Base-by-base conservation (phyloP, 345 rosid species). In the Corymbia maculata region DNA sequence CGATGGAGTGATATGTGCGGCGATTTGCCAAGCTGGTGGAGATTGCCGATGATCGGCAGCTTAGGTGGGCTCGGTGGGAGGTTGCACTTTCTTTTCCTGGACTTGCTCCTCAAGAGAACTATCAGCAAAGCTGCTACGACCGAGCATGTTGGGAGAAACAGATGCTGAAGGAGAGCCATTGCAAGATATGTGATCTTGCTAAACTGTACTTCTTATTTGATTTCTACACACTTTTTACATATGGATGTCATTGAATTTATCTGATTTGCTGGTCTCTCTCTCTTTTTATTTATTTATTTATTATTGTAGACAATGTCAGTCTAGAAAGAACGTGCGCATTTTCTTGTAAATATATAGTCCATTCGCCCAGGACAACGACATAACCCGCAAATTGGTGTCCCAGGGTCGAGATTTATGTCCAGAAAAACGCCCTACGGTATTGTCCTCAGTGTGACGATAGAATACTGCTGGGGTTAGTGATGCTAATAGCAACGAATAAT, bases 31-130 rank as follows among this genome's bases (percentile, higher is more conserved):
- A 93, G 93, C 89, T 91, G 94, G 89, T 92, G 94, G 75, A 93
- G 92, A 89, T 94, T 94, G 30, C 96, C 95, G 6, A 94, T 70
- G 87, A 93, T 36, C 9, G 95, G 95, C 11, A 94, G 89, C 89
- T 90, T 89, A 2, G 86, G 75, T 36, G 95, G 96, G 75, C 94
- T 87, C 44, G 95, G 93, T 4, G 94, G 94, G 45, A 92, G 95
- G 85, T 91, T 93, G 45, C 85, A 90, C 80, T 91, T 87, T 52
- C 85, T 85, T 85, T 84, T 90, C 55, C 82, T 86, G 4, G 84
- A 51, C 44, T 89, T 91, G 13, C 28, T 59, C 86, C 68, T 87
- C 16, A 87, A 26, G 24, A 93, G 30, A 59, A 90, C 70, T 85
- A 68, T 89, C 3, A 92, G 86, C 47, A 89, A 13, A 6, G 90